A percentile compares a stretch with the other conserved stretches of the same genome.
phyloP scores from a whole-genome alignment of 2,329 filamentous ascomycete species.

The Fusarium virguliforme region DNA sequence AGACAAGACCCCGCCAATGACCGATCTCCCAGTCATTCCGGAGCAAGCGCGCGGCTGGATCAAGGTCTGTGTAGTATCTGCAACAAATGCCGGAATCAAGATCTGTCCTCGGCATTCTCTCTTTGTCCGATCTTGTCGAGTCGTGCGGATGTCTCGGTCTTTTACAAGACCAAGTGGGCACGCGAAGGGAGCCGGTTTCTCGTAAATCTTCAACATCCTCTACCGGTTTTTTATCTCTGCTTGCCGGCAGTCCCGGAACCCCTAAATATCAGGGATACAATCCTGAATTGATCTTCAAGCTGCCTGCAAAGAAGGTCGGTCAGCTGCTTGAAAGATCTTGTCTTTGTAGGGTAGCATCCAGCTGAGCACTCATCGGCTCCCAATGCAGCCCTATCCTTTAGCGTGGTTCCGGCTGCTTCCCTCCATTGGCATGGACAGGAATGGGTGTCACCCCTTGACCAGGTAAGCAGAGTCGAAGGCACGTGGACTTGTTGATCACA shows the following conservation, averaged over 20 bases:
- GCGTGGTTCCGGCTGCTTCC: slow-evolving; percentile 6
- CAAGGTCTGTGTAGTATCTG: slow-evolving; percentile 8
- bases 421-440: not conserved
- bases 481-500: slow-evolving; percentile 11
- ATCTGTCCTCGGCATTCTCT: slow-evolving; percentile 29
- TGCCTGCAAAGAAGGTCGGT: slow-evolving; percentile 19
- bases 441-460: slow-evolving; percentile 5
- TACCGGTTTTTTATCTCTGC: not conserved
- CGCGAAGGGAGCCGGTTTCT: not conserved
- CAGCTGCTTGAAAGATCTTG: slow-evolving; percentile 19
- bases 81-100: slow-evolving; percentile 29
- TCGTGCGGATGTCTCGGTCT: slow-evolving; percentile 18
- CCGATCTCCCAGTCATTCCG: slow-evolving; percentile 4
- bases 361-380: slow-evolving; percentile 16
- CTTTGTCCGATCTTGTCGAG: slow-evolving; percentile 12
- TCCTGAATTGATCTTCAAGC: slow-evolving; percentile 14
- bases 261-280: slow-evolving; percentile 1
- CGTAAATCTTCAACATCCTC: not conserved
- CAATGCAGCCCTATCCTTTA: slow-evolving; percentile 33
- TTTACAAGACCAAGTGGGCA: slow-evolving; percentile 2
- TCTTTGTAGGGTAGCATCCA: slow-evolving; percentile 29
- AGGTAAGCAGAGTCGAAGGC: not conserved
- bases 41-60: slow-evolving; percentile 37
- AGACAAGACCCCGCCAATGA: slow-evolving; percentile 14
- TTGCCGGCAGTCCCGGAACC: slow-evolving; percentile 24